phyloP scores from a whole-genome alignment of 352 stramenopile species.

The Elongisporangium anandrum region DNA sequence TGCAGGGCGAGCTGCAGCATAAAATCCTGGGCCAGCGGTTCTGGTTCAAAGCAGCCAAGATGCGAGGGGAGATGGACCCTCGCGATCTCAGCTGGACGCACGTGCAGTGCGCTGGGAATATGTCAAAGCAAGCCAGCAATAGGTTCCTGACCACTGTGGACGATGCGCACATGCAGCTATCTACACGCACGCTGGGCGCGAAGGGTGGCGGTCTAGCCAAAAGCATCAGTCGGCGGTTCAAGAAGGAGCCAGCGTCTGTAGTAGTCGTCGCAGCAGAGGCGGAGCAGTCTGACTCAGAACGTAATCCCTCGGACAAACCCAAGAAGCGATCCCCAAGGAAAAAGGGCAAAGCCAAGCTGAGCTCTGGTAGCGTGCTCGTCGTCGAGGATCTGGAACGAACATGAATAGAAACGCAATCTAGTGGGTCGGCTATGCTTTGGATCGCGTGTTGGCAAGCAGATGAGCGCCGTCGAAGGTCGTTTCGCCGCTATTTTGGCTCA shows the following conservation, averaged over 20 bases:
- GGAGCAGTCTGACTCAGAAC: neutral
- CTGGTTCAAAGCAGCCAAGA: conserved; percentile 44
- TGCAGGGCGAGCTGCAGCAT: conserved; percentile 61
- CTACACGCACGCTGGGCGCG: neutral
- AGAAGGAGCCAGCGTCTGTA: neutral
- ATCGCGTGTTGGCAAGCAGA: too few species aligned
- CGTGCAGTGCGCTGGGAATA: conserved; percentile 20
- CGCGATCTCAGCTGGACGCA: conserved; percentile 32
- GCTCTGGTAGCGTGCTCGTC: conserved; percentile 1
- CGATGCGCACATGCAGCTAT: neutral
- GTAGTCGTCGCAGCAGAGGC: neutral
- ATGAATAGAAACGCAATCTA: neutral
- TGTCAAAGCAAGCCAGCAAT: conserved; percentile 18
- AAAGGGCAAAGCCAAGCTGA: neutral
- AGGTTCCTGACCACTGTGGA: conserved; percentile 5
- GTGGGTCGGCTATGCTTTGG: neutral
- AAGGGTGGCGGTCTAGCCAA: neutral
- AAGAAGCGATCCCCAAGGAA: neutral
- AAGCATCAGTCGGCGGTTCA: neutral
- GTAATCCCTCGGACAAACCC: neutral
- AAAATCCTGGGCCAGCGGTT: conserved; percentile 55
- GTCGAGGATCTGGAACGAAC: conserved; percentile 9
- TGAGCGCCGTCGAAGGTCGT: neutral
- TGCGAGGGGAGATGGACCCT: conserved; percentile 27
- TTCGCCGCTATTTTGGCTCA: neutral